Conservation (phyloP, 169 alveolate genomes). For the Plasmodium gaboni region DNA sequence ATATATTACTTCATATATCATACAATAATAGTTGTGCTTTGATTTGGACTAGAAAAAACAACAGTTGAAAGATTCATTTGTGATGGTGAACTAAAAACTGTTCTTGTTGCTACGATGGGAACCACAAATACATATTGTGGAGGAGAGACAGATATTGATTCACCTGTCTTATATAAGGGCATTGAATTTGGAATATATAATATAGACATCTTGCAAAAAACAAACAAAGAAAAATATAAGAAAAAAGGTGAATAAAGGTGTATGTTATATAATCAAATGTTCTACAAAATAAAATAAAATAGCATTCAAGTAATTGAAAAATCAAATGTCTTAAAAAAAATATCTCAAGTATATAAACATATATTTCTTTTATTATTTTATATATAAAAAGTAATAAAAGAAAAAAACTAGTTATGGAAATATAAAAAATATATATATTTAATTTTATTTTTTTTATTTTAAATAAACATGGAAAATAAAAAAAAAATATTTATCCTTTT, state of each 20-base stretch:
- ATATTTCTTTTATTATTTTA: no score
- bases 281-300: no score
- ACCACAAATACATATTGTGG: constrained; percentile 32
- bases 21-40: constrained; percentile 39
- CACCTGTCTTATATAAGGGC: constrained; percentile 28
- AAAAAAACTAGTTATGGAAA: no score
- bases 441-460: no score
- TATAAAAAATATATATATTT: no score
- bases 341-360: no score
- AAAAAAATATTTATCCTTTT: no score
- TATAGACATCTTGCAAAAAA: constrained; percentile 42
- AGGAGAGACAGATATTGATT: constrained; percentile 45
- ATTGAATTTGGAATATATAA: constrained; percentile 35
- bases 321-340: no score
- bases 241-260: background rate
- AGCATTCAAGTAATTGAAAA: no score
- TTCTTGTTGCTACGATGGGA: constrained; percentile 11
- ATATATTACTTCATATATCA: constrained; percentile 1
- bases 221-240: background rate
- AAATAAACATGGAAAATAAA: no score
- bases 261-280: no score
- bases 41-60: constrained; percentile 29
- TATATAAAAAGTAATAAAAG: no score
- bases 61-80: constrained; percentile 17
- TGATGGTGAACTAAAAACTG: constrained; percentile 42